These are phyloP conservation scores for Cystobasidium slooffiae DNA, from an alignment of 1,284 basidiomycete species.

Conservation along the genomic window DNA sequence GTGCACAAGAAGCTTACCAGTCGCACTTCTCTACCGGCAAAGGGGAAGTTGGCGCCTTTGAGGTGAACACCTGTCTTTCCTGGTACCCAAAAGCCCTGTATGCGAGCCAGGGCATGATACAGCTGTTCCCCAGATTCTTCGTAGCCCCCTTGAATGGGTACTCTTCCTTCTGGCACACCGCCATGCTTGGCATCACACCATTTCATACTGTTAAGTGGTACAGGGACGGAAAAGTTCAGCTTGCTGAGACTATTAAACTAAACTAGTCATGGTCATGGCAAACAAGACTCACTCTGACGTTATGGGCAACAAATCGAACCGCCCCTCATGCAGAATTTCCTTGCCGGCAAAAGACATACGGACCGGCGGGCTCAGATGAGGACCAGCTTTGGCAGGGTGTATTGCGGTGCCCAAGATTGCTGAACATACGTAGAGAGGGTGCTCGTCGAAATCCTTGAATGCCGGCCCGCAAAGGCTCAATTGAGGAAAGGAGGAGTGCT, in stretches of 20 bases:
- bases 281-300: slow-evolving; percentile 31
- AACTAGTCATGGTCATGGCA: background rate
- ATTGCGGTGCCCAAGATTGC: slow-evolving; percentile 38
- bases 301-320: slow-evolving; percentile 35
- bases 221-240: background rate
- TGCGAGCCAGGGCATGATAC: slow-evolving; percentile 32
- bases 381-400: slow-evolving; percentile 42
- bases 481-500: slow-evolving; percentile 27
- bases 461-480: slow-evolving; percentile 41
- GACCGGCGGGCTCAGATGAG: slow-evolving; percentile 35
- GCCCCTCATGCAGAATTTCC: slow-evolving; percentile 35
- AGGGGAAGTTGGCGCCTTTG: slow-evolving; percentile 38
- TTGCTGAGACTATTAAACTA: background rate
- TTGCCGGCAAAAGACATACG: slow-evolving; percentile 34
- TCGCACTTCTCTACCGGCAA: slow-evolving; percentile 20
- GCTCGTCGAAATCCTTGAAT: slow-evolving; percentile 27
- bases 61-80: slow-evolving; percentile 42
- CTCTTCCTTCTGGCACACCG: slow-evolving; percentile 21
- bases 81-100: slow-evolving; percentile 40
- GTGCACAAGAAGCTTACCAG: slow-evolving; percentile 7
- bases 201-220: slow-evolving; percentile 27
- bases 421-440: slow-evolving; percentile 39
- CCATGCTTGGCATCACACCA: slow-evolving; percentile 29
- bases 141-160: slow-evolving; percentile 40
- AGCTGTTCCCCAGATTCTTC: slow-evolving; percentile 42